Conservation (phyloP, 2,329 filamentous ascomycete species). For the Aspergillus texensis region DNA sequence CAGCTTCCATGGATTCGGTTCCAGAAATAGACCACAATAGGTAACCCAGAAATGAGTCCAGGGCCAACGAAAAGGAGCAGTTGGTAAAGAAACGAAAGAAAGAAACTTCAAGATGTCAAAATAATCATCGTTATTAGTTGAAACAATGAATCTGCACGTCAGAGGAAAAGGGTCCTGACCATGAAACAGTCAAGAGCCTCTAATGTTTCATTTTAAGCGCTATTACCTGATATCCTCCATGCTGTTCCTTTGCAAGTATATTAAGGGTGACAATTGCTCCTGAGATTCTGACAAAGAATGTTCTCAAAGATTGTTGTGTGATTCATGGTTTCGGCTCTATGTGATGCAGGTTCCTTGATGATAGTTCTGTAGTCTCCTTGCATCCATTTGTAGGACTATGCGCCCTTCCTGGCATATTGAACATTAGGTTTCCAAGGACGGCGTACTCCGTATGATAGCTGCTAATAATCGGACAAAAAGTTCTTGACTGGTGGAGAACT, state of each 20-base stretch:
- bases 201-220: conserved; percentile 1
- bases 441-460: background rate
- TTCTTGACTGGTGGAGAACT: background rate
- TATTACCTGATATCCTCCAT: background rate
- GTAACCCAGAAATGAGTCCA: background rate
- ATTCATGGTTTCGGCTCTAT: background rate
- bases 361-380: background rate
- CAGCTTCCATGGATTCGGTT: background rate
- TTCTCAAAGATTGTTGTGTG: background rate
- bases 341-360: background rate
- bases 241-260: background rate
- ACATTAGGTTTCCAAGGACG: too few relatives aligned
- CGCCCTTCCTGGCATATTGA: too few relatives aligned
- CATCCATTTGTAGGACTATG: too few relatives aligned
- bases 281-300: background rate
- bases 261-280: background rate
- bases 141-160: background rate
- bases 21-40: background rate
- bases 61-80: too few relatives aligned
- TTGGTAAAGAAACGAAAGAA: too few relatives aligned
- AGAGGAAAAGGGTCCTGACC: background rate
- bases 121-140: background rate
- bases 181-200: conserved; percentile 1
- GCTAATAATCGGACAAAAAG: background rate
- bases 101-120: background rate